phyloP scores from a whole-genome alignment of 257 asterid species.

The Fraxinus americana region DNA sequence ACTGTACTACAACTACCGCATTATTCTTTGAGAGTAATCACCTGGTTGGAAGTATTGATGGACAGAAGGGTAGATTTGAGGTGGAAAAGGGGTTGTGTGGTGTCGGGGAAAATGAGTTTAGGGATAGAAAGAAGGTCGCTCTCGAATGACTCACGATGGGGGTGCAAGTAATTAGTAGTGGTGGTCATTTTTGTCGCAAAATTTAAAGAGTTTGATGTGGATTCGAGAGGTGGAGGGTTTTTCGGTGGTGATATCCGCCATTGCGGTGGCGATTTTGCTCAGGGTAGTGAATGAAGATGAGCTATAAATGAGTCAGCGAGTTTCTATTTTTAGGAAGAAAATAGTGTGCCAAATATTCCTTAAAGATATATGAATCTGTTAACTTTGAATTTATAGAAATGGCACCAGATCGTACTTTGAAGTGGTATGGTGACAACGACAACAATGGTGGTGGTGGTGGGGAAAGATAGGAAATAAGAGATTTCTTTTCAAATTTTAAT shows the following conservation, averaged over 20 bases:
- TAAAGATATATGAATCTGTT: conserved; percentile 2
- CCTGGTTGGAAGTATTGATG: conserved; percentile 39
- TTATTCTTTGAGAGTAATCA: no score
- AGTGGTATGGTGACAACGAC: no score
- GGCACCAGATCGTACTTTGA: not conserved
- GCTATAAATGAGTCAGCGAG: not conserved
- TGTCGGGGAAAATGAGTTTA: conserved; percentile 73
- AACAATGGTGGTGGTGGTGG: no score
- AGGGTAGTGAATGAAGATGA: conserved; percentile 11
- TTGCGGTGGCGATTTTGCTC: conserved; percentile 35
- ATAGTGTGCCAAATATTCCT: conserved; percentile 6
- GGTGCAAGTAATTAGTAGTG: conserved; percentile 50
- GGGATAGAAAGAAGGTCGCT: conserved; percentile 81
- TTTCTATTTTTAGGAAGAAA: conserved; percentile 17
- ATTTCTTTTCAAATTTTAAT: no score
- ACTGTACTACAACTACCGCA: no score
- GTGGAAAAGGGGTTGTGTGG: conserved; percentile 59
- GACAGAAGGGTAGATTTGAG: conserved; percentile 67
- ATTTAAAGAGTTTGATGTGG: conserved; percentile 25
- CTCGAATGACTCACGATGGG: conserved; percentile 85
- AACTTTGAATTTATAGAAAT: not conserved
- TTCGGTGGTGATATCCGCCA: conserved; percentile 39
- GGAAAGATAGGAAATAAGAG: no score
- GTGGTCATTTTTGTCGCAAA: not conserved
- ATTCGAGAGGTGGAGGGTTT: conserved; percentile 29